Percentiles rank a stretch among this genome's conserved stretches.
These are phyloP conservation scores for Mycena kentingensis DNA, from an alignment of 768 basidiomycete species.

Conservation along the genomic window DNA sequence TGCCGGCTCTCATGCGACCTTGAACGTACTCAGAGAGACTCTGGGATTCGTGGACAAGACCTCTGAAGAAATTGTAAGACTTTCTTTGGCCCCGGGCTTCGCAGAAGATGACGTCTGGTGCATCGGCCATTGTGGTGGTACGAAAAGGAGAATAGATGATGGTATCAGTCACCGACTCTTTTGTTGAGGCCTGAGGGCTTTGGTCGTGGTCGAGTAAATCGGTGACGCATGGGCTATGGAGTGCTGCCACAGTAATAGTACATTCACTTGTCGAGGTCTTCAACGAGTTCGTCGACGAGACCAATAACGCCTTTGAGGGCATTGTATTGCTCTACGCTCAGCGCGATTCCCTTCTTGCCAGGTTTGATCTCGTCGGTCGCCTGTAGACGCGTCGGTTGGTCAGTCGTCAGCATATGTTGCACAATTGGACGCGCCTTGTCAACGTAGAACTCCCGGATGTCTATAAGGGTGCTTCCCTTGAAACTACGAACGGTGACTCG, in stretches of 20 bases:
- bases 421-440: conserved; percentile 18
- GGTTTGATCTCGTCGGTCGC: conserved; percentile 60
- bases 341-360: conserved; percentile 79
- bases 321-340: conserved; percentile 62
- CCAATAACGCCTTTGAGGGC: not conserved
- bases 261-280: conserved; percentile 22
- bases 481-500: conserved; percentile 56
- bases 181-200: no score
- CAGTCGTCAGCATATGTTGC: not conserved
- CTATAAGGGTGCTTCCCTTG: conserved; percentile 58
- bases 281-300: not conserved
- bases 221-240: not conserved
- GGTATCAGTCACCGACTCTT: no score
- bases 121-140: no score
- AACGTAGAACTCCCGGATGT: conserved; percentile 76
- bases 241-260: conserved; percentile 6
- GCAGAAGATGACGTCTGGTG: no score
- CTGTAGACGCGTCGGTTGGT: conserved; percentile 24
- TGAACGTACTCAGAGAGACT: no score
- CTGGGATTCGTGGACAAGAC: no score
- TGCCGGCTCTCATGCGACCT: no score
- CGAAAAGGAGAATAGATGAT: no score
- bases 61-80: no score
- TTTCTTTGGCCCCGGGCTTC: no score
- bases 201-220: no score